phyloP scores from a whole-genome alignment of 2,329 filamentous ascomycete genomes.

The Aureobasidium leucospermi region DNA sequence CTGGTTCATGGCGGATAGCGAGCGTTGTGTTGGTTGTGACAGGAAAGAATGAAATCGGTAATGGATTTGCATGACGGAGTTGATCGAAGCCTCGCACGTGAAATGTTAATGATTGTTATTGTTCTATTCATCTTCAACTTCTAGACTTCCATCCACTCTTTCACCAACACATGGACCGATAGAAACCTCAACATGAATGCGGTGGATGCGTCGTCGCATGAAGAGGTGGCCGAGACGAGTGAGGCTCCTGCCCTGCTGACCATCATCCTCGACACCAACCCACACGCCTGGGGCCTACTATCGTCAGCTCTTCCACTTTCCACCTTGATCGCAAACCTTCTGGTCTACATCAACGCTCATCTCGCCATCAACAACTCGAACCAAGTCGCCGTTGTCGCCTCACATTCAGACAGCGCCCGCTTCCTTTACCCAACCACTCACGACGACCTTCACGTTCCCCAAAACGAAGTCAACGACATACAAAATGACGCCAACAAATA shows the following conservation, averaged over 20 bases:
- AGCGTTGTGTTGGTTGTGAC: background rate
- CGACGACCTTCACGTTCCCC: constrained; percentile 14
- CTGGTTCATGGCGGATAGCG: background rate
- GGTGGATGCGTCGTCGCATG: constrained; percentile 52
- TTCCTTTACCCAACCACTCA: constrained; percentile 72
- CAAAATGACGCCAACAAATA: constrained; percentile 69
- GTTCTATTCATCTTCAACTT: background rate
- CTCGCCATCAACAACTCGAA: constrained; percentile 90
- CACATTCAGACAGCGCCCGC: constrained; percentile 74
- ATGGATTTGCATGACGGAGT: constrained; percentile 8
- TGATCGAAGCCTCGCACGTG: background rate
- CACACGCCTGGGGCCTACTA: constrained; percentile 82
- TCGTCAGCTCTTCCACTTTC: constrained; percentile 68
- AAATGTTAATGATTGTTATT: background rate
- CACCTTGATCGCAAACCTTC: constrained; percentile 76
- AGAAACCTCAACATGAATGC: constrained; percentile 49
- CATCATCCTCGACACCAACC: constrained; percentile 92
- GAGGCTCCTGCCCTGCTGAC: constrained; percentile 72
- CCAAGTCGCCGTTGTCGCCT: constrained; percentile 84
- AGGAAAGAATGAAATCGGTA: background rate
- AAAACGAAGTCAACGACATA: constrained; percentile 25
- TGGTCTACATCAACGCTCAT: constrained; percentile 96
- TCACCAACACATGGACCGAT: background rate
- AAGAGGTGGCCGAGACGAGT: constrained; percentile 17
- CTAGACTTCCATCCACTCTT: background rate